Percentiles rank a stretch among this genome's conserved stretches.
Evolutionary conservation across 2,329 filamentous ascomycete species (phyloP).

Genomic region (Diaporthe citri): DNA sequence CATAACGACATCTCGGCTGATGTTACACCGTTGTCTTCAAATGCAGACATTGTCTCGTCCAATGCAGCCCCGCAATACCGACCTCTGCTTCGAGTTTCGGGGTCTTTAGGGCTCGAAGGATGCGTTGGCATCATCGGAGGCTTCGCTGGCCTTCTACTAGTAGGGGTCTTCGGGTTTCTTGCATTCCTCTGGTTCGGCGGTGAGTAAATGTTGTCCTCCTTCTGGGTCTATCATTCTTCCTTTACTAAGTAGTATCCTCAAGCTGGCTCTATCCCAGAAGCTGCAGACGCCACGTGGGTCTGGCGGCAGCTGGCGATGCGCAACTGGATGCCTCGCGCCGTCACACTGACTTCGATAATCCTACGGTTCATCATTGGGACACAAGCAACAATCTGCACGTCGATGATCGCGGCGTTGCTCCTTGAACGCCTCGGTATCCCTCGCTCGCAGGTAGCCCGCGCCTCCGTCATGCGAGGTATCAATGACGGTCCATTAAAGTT

Average conservation of each 20-base stretch:
- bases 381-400: constrained; percentile 24
- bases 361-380: constrained; percentile 3
- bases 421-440: constrained; percentile 17
- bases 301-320: constrained; percentile 32
- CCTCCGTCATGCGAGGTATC: constrained; percentile 20
- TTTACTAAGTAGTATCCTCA: background rate
- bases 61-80: background rate
- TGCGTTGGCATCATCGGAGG: constrained; percentile 10
- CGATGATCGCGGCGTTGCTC: constrained; percentile 34
- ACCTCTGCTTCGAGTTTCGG: background rate
- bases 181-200: constrained; percentile 28
- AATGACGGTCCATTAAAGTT: constrained; percentile 1
- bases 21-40: background rate
- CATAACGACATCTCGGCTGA: background rate
- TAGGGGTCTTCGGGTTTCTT: constrained; percentile 18
- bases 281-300: constrained; percentile 7
- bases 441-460: background rate
- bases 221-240: background rate
- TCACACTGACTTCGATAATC: constrained; percentile 5
- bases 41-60: background rate
- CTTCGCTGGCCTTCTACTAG: constrained; percentile 1
- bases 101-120: background rate
- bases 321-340: constrained; percentile 17
- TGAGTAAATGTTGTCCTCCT: background rate
- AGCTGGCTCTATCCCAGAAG: constrained; percentile 1